Conservation (phyloP, 1,284 basidiomycete genomes). For the Cryptococcus amylolentus region DNA sequence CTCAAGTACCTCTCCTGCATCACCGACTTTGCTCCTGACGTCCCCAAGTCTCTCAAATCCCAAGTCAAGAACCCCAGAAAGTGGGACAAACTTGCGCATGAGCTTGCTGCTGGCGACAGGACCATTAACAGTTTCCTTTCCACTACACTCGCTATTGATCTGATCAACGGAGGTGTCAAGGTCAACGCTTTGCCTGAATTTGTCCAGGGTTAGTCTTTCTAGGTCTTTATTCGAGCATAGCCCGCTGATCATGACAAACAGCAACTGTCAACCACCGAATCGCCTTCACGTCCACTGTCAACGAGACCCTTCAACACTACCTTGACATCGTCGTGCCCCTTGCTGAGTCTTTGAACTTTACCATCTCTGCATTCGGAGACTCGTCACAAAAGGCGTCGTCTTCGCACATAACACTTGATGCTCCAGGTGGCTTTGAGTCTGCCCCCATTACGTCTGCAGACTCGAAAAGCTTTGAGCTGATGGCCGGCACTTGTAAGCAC, state of each 20-base stretch:
- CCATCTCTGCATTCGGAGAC: slow-evolving; percentile 34
- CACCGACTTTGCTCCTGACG: slow-evolving; percentile 50
- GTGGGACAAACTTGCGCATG: slow-evolving; percentile 49
- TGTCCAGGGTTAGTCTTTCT: slow-evolving; percentile 31
- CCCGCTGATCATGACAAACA: background rate
- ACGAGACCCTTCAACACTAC: slow-evolving; percentile 49
- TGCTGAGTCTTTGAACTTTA: slow-evolving; percentile 48
- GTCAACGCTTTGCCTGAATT: slow-evolving; percentile 50
- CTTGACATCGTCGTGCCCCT: slow-evolving; percentile 43
- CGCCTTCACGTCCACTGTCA: slow-evolving; percentile 44
- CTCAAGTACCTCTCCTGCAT: slow-evolving; percentile 53
- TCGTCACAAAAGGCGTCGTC: slow-evolving; percentile 13
- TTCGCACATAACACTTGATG: slow-evolving; percentile 23
- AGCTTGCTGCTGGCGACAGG: slow-evolving; percentile 35
- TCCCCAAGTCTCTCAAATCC: slow-evolving; percentile 40
- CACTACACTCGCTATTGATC: slow-evolving; percentile 46
- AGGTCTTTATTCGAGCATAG: background rate
- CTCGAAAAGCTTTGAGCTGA: slow-evolving; percentile 46
- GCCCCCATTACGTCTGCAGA: slow-evolving; percentile 51
- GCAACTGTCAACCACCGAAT: slow-evolving; percentile 19
- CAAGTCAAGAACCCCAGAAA: slow-evolving; percentile 41
- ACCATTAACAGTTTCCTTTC: slow-evolving; percentile 44
- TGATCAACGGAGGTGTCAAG: slow-evolving; percentile 49
- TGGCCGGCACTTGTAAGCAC: slow-evolving; percentile 48
- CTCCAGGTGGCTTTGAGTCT: slow-evolving; percentile 46